These are phyloP conservation scores for Penicillium paneum DNA, from an alignment of 2,329 filamentous ascomycete genomes.

Conservation along the genomic window DNA sequence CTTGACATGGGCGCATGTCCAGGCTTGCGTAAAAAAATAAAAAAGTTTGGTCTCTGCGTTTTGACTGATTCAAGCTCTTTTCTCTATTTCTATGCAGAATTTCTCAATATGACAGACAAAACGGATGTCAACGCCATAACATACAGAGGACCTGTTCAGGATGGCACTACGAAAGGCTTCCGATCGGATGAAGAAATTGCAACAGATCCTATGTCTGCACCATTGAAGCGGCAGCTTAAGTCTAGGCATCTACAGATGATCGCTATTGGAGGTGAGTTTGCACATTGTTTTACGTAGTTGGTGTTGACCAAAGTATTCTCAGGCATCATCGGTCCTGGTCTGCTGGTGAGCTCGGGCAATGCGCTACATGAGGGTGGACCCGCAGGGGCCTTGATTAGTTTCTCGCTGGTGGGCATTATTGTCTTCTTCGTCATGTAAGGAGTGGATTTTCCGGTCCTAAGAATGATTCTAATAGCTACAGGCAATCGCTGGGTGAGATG, in stretches of 20 bases:
- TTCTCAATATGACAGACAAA: constrained; percentile 8
- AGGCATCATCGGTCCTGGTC: constrained; percentile 63
- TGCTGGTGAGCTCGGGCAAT: constrained; percentile 69
- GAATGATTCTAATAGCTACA: constrained; percentile 39
- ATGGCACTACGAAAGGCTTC: constrained; percentile 6
- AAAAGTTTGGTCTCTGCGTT: background rate
- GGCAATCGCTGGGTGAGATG: constrained; percentile 72
- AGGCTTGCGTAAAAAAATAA: background rate
- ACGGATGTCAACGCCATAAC: background rate
- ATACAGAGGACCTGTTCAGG: constrained; percentile 3
- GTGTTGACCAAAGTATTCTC: constrained; percentile 6
- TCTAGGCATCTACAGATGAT: constrained; percentile 63
- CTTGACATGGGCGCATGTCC: background rate
- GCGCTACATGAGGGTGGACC: constrained; percentile 68
- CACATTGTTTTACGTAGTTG: background rate
- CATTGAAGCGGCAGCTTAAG: constrained; percentile 49
- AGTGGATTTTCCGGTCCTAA: background rate
- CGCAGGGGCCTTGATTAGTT: constrained; percentile 69
- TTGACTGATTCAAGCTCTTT: background rate
- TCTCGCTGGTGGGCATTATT: constrained; percentile 67
- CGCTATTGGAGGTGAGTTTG: constrained; percentile 60
- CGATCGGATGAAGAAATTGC: constrained; percentile 4
- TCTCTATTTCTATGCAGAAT: background rate
- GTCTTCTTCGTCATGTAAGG: constrained; percentile 49
- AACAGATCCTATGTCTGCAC: constrained; percentile 22